Evolutionary conservation across 2,329 filamentous ascomycete genomes (phyloP).

Genomic region (Periglandula ipomoeae): DNA sequence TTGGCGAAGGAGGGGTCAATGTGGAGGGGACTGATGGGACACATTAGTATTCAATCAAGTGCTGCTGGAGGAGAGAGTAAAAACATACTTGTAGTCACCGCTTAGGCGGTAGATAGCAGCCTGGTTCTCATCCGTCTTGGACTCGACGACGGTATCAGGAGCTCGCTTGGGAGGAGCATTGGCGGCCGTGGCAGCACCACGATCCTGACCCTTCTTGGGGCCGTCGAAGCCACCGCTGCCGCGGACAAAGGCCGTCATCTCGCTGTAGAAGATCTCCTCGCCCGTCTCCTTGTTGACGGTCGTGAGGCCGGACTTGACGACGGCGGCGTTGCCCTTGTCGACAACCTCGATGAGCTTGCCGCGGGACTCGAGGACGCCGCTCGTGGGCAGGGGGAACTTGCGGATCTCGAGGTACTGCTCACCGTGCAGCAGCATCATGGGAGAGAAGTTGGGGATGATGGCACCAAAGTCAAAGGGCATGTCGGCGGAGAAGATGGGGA

Average conservation of each 20-base stretch:
- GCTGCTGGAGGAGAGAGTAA: background rate
- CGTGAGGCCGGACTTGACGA: constrained; percentile 70
- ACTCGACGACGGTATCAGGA: constrained; percentile 76
- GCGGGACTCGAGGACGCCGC: constrained; percentile 64
- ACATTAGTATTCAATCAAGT: no score
- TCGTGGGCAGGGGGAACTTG: constrained; percentile 84
- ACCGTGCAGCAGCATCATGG: constrained; percentile 98
- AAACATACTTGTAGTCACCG: constrained; percentile 72
- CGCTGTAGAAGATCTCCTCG: constrained; percentile 94
- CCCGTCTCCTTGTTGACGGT: constrained; percentile 79
- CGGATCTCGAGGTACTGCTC: constrained; percentile 96
- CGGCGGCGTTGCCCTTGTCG: constrained; percentile 86
- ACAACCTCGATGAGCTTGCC: constrained; percentile 85
- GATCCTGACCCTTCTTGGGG: constrained; percentile 63
- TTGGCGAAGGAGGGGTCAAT: constrained; percentile 92
- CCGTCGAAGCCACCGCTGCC: constrained; percentile 88
- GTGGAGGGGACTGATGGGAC: constrained; percentile 62
- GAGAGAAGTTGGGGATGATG: constrained; percentile 89
- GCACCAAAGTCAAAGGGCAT: constrained; percentile 71
- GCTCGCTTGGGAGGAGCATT: constrained; percentile 70
- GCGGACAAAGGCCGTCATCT: constrained; percentile 84
- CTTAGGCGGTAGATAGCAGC: constrained; percentile 88
- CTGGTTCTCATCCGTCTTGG: constrained; percentile 81
- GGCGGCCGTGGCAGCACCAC: constrained; percentile 69
- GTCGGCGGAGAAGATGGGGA: constrained; percentile 83